Conservation (phyloP, 2,329 filamentous ascomycete genomes). For the Pseudocercospora musae region DNA sequence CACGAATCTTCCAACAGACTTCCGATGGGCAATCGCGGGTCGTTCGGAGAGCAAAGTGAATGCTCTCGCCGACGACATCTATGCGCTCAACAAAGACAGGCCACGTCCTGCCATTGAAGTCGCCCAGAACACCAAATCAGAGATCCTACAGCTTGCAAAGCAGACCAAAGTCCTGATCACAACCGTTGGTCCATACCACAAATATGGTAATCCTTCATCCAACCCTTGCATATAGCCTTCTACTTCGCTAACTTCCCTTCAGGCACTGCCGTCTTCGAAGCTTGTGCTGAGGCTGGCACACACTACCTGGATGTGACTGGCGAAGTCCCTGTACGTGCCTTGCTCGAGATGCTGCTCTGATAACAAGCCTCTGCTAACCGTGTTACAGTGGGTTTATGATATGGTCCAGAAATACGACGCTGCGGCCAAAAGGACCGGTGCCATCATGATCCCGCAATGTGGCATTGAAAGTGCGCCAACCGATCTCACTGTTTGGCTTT, state of each 20-base stretch:
- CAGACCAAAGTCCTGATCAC: conserved; percentile 60
- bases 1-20: conserved; percentile 64
- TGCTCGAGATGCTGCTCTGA: background rate
- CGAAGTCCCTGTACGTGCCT: conserved; percentile 6
- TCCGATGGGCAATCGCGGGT: conserved; percentile 86
- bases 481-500: conserved; percentile 52
- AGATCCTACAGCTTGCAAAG: conserved; percentile 51
- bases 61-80: conserved; percentile 63
- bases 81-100: conserved; percentile 65
- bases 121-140: conserved; percentile 47
- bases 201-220: conserved; percentile 44
- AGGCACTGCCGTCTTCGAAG: conserved; percentile 60
- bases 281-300: conserved; percentile 62
- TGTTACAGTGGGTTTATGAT: conserved; percentile 54
- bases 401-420: conserved; percentile 62
- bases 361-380: background rate
- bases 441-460: conserved; percentile 60
- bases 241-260: background rate
- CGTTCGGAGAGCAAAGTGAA: conserved; percentile 75
- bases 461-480: conserved; percentile 61
- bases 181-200: conserved; percentile 61
- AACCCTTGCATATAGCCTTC: background rate
- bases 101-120: conserved; percentile 61
- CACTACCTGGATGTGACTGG: conserved; percentile 67
- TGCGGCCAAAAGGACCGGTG: conserved; percentile 56